phyloP scores from a whole-genome alignment of 2,329 filamentous ascomycete species.

The Rutstroemia sydowiana region DNA sequence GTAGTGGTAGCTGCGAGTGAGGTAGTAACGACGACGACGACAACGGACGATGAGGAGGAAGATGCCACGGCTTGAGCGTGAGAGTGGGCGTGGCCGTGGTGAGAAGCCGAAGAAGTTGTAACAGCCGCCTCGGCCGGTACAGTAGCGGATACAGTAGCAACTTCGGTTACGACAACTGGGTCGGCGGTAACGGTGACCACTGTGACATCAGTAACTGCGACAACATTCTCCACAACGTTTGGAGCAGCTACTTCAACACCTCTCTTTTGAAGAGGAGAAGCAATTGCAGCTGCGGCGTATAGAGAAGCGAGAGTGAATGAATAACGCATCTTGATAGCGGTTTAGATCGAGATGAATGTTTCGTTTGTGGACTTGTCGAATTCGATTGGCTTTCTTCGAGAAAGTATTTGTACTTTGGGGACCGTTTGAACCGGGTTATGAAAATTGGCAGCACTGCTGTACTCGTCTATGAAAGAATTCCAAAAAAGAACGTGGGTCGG shows the following conservation, averaged over 20 bases:
- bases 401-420: slow-evolving; percentile 16
- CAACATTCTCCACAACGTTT: slow-evolving; percentile 12
- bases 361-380: background rate
- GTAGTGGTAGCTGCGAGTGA: too few relatives aligned
- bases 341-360: slow-evolving; percentile 3
- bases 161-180: slow-evolving; percentile 6
- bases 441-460: slow-evolving; percentile 28
- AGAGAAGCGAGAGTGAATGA: slow-evolving; percentile 32
- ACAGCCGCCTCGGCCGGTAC: background rate
- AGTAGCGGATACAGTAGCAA: background rate
- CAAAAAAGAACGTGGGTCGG: slow-evolving; percentile 1
- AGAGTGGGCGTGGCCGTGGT: slow-evolving; percentile 5
- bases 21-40: background rate
- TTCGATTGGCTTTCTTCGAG: slow-evolving; percentile 21
- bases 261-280: slow-evolving; percentile 28
- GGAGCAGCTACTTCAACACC: slow-evolving; percentile 7
- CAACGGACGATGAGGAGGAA: slow-evolving; percentile 2
- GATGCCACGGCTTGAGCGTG: slow-evolving; percentile 3
- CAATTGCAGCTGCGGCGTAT: slow-evolving; percentile 30
- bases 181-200: slow-evolving; percentile 33
- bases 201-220: slow-evolving; percentile 31
- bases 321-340: slow-evolving; percentile 34
- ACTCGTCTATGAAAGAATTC: slow-evolving; percentile 24
- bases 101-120: slow-evolving; percentile 2
- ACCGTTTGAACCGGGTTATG: too few relatives aligned